Evolutionary conservation across 2,329 filamentous ascomycete species (phyloP), one percentile per base, ranked within the genome.

Genomic region (Sporothrix protearum): DNA sequence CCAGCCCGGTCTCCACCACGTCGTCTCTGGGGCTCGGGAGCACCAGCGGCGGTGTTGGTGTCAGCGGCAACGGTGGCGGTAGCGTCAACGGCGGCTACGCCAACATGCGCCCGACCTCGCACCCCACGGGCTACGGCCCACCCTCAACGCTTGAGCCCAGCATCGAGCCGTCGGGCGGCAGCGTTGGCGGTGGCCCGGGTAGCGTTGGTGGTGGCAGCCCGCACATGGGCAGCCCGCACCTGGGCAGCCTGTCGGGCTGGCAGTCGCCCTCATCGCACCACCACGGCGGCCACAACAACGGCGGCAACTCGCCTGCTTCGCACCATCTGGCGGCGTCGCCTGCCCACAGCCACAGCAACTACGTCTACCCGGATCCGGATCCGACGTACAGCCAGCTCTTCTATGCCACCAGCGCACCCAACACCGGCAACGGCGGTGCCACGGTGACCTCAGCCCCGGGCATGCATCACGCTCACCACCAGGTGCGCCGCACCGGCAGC

Each of bases 101-200:
- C 74, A 84, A 80, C 71, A 85, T 88, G 78, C 85, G 88, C 63
- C 88, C 95, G 76, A 97, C 95, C 0, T 97, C 94, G 51, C 94
- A 97, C 80, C 94, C 95, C 0, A 90, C 84, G 14, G 86, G 87
- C 73, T 97, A 95, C 80, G 92, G 91, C 39, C 93, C 93, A 1
- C 92, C 93, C 1, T 89, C 92, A 66, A 94, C 92, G 19, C 85
- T 97, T 68, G 95, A 97, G 82, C 93, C 94, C 33, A 94, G 88
- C 79, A 87, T 93, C 73, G 93, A 95, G 79, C 90, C 92, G 75
- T 68, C 70, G 28, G 42, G 69, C 90, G 91, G 76, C 6, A 42
- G 55, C 47, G 68, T 66, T 19, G 68, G 55, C 57, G 68, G 71
- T 19, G 68, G 55, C 9, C 53, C 71, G 0, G 88, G 87, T 1